phyloP scores from a whole-genome alignment of 2,329 filamentous ascomycete species.

The Xylariaceae sp. region DNA sequence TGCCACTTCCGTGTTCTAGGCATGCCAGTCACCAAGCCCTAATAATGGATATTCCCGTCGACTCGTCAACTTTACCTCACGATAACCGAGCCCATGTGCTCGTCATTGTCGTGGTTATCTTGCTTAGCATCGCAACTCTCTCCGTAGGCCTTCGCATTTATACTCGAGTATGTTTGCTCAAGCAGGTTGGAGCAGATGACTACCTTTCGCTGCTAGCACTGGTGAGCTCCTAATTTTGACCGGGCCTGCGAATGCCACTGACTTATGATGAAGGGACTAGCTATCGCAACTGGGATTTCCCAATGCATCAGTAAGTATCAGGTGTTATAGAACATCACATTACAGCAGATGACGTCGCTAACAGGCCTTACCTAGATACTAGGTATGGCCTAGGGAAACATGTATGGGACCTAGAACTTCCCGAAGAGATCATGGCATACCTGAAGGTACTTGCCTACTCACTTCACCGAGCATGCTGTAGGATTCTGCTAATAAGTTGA shows the following conservation, averaged over 20 bases:
- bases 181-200: constrained; percentile 42
- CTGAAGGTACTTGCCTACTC: constrained; percentile 33
- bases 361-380: constrained; percentile 31
- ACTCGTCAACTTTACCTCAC: constrained; percentile 22
- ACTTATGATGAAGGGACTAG: constrained; percentile 27
- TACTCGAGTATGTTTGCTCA: constrained; percentile 39
- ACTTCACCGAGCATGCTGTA: background rate
- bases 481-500: constrained; percentile 1
- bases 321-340: background rate
- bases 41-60: constrained; percentile 25
- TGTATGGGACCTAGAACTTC: constrained; percentile 31
- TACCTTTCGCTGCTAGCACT: constrained; percentile 43
- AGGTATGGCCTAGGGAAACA: constrained; percentile 35
- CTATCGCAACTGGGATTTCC: constrained; percentile 34
- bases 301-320: constrained; percentile 33
- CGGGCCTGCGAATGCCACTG: background rate
- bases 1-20: constrained; percentile 3
- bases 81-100: constrained; percentile 34
- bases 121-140: constrained; percentile 37
- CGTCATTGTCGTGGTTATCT: constrained; percentile 33
- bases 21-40: constrained; percentile 1
- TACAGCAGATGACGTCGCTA: background rate
- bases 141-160: constrained; percentile 42
- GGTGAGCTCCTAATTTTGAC: constrained; percentile 46
- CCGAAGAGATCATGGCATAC: constrained; percentile 26